Evolutionary conservation across 306 rosid genomes (phyloP).

Genomic region (Acacia melanoxylon): DNA sequence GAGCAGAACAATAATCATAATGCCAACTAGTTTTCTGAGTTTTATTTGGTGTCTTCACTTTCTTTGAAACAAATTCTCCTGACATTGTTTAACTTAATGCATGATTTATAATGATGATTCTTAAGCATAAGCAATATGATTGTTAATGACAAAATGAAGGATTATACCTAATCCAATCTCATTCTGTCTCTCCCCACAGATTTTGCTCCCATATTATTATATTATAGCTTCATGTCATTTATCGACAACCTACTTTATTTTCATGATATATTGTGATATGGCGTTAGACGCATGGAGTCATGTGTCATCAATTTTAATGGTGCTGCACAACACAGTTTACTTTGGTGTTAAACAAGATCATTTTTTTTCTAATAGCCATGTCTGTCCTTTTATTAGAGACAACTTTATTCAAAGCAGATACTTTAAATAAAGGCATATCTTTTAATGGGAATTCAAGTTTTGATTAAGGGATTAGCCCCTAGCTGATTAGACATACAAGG

Average conservation of each 20-base stretch:
- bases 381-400: too few species aligned
- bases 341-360: too few species aligned
- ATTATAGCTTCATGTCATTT: not conserved
- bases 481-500: too few species aligned
- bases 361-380: too few species aligned
- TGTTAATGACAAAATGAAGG: constrained; percentile 7
- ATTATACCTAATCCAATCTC: constrained; percentile 12
- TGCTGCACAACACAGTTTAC: too few species aligned
- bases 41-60: not conserved
- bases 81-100: not conserved
- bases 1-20: constrained; percentile 14
- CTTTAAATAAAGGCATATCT: too few species aligned
- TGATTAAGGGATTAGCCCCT: too few species aligned
- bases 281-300: not conserved
- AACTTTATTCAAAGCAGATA: too few species aligned
- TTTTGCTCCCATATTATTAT: not conserved
- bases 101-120: constrained; percentile 20
- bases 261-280: not conserved
- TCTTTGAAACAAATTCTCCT: not conserved
- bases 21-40: not conserved
- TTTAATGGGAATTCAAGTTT: too few species aligned
- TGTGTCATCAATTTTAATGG: not conserved
- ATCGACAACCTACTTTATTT: not conserved
- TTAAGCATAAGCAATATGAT: constrained; percentile 17
- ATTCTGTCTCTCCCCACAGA: constrained; percentile 3